Percentiles rank a stretch among this genome's conserved stretches.
These are phyloP conservation scores for Magnusiomyces sp. DNA, from an alignment of 1,139 yeast species.

Conservation along the genomic window DNA sequence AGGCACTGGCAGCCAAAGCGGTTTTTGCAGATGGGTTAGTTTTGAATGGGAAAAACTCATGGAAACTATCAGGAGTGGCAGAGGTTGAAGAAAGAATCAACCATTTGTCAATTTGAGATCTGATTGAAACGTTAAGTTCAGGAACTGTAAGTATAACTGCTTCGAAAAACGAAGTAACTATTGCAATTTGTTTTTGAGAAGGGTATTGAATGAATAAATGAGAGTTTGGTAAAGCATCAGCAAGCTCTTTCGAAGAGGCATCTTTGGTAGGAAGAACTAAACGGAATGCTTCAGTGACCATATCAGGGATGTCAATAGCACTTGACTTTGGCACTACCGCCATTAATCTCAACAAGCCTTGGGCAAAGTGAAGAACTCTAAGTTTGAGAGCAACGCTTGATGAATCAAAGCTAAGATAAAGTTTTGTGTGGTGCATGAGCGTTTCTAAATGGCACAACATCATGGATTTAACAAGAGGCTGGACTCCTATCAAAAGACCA, in stretches of 20 bases:
- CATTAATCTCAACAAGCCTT: slow-evolving; percentile 14
- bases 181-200: slow-evolving; percentile 32
- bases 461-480: slow-evolving; percentile 18
- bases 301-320: slow-evolving; percentile 13
- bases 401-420: too few relatives aligned
- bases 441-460: slow-evolving; percentile 23
- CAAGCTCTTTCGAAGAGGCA: slow-evolving; percentile 37
- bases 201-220: slow-evolving; percentile 45
- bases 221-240: slow-evolving; percentile 66
- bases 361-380: slow-evolving; percentile 14
- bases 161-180: slow-evolving; percentile 44
- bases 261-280: slow-evolving; percentile 35
- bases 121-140: slow-evolving; percentile 51
- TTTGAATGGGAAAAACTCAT: not conserved
- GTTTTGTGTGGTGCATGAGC: slow-evolving; percentile 19
- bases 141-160: slow-evolving; percentile 42
- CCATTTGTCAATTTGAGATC: slow-evolving; percentile 53
- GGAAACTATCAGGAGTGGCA: slow-evolving; percentile 20
- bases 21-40: slow-evolving; percentile 29
- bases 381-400: not conserved
- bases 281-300: slow-evolving; percentile 18
- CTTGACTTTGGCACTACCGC: slow-evolving; percentile 13
- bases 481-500: slow-evolving; percentile 14
- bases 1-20: slow-evolving; percentile 33
- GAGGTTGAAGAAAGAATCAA: slow-evolving; percentile 40